phyloP scores from a whole-genome alignment of 768 basidiomycete genomes.

The Tephrocybe sp. region DNA sequence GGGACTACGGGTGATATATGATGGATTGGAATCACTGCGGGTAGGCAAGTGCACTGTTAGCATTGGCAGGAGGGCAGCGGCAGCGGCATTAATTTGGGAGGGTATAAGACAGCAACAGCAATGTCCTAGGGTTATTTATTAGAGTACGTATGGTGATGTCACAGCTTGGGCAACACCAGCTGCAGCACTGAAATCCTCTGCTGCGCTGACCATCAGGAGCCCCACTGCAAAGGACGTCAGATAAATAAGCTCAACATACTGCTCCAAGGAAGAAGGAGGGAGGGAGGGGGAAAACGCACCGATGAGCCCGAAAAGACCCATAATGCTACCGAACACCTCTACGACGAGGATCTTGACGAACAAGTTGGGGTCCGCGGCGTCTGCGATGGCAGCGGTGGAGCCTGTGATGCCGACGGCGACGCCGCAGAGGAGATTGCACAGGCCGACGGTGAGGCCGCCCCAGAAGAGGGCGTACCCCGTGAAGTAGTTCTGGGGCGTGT shows the following conservation, averaged over 20 bases:
- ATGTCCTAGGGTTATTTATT: not conserved
- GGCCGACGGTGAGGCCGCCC: conserved; percentile 92
- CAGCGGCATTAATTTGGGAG: conserved; percentile 1
- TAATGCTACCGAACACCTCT: conserved; percentile 89
- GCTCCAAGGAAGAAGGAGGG: too few species aligned
- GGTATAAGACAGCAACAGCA: conserved; percentile 11
- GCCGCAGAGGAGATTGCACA: conserved; percentile 94
- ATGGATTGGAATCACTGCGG: too few species aligned
- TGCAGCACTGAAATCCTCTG: conserved; percentile 52
- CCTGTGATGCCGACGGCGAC: conserved; percentile 94
- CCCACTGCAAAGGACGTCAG: conserved; percentile 55
- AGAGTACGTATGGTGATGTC: conserved; percentile 40
- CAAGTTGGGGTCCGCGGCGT: conserved; percentile 91
- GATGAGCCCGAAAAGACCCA: conserved; percentile 92
- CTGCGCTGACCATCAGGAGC: conserved; percentile 71
- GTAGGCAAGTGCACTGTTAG: too few species aligned
- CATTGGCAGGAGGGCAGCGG: not conserved
- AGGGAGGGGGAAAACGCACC: too few species aligned
- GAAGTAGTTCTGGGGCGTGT: conserved; percentile 88
- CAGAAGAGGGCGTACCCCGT: conserved; percentile 97
- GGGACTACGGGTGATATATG: too few species aligned
- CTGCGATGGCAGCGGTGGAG: conserved; percentile 91
- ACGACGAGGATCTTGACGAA: conserved; percentile 98
- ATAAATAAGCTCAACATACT: conserved; percentile 2
- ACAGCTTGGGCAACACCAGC: conserved; percentile 30